Evolutionary conservation across 1,284 basidiomycete species (phyloP).

Genomic region (Coriolopsis trogii): DNA sequence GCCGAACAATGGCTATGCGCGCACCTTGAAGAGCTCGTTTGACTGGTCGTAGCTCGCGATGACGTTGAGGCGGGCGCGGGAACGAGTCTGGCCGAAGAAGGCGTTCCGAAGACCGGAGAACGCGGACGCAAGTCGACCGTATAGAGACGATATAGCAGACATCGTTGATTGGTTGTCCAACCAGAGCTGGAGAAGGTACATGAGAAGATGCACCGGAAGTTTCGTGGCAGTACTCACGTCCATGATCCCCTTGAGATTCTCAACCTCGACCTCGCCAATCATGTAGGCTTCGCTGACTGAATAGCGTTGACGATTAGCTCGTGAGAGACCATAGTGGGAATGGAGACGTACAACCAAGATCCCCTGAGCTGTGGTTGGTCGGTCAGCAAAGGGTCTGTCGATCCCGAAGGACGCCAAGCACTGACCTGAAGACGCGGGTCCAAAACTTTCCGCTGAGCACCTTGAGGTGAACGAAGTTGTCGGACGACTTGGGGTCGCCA

Average conservation of each 20-base stretch:
- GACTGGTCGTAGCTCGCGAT: constrained; percentile 91
- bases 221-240: constrained; percentile 52
- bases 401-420: constrained; percentile 24
- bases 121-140: constrained; percentile 67
- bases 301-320: constrained; percentile 2
- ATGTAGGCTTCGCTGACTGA: constrained; percentile 89
- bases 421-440: constrained; percentile 73
- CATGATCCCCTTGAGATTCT: constrained; percentile 75
- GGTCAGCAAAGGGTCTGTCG: neutral
- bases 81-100: constrained; percentile 78
- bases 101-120: constrained; percentile 78
- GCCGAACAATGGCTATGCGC: constrained; percentile 12
- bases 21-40: constrained; percentile 76
- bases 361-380: constrained; percentile 52
- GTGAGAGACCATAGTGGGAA: neutral
- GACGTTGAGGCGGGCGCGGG: constrained; percentile 80
- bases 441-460: constrained; percentile 79
- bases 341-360: constrained; percentile 67
- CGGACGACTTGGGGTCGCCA: constrained; percentile 53
- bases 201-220: constrained; percentile 20
- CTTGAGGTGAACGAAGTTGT: constrained; percentile 63
- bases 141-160: constrained; percentile 64
- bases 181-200: constrained; percentile 63
- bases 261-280: constrained; percentile 78
- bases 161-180: constrained; percentile 80